These are phyloP conservation scores for Alloteropsis semialata DNA, from an alignment of 176 grass and related monocot genomes.

Conservation along the genomic window DNA sequence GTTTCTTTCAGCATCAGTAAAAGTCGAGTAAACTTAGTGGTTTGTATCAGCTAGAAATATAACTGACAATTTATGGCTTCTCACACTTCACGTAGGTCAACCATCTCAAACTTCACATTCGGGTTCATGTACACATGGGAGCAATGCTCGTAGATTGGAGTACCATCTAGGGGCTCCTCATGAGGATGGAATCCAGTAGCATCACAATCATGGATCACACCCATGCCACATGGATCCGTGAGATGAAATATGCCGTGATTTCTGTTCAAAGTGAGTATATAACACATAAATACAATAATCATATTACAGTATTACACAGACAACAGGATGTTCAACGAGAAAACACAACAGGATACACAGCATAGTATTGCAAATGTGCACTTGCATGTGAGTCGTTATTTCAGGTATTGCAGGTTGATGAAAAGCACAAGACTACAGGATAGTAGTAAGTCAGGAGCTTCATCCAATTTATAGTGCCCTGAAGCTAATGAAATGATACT, in stretches of 20 bases:
- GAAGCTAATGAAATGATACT: neutral
- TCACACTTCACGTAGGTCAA: constrained; percentile 72
- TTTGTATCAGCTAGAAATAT: neutral
- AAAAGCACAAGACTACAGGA: neutral
- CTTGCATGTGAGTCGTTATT: neutral
- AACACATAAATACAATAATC: neutral
- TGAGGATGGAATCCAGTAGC: constrained; percentile 94
- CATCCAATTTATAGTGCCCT: neutral
- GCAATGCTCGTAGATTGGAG: constrained; percentile 86
- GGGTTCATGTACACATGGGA: constrained; percentile 96
- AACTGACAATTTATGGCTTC: neutral
- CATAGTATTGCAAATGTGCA: neutral
- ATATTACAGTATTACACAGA: neutral
- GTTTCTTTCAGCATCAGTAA: neutral
- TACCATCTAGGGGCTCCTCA: constrained; percentile 80
- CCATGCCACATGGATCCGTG: constrained; percentile 81
- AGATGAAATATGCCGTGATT: constrained; percentile 98
- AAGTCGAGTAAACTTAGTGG: neutral
- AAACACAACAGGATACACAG: neutral
- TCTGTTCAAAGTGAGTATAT: constrained; percentile 54
- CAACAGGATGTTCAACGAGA: neutral
- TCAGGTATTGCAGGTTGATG: neutral
- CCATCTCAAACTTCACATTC: constrained; percentile 78
- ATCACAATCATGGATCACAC: constrained; percentile 78
- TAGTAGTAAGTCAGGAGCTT: neutral